Base-by-base conservation (phyloP, 306 rosid species). In the Elaeagnus macrophylla region DNA sequence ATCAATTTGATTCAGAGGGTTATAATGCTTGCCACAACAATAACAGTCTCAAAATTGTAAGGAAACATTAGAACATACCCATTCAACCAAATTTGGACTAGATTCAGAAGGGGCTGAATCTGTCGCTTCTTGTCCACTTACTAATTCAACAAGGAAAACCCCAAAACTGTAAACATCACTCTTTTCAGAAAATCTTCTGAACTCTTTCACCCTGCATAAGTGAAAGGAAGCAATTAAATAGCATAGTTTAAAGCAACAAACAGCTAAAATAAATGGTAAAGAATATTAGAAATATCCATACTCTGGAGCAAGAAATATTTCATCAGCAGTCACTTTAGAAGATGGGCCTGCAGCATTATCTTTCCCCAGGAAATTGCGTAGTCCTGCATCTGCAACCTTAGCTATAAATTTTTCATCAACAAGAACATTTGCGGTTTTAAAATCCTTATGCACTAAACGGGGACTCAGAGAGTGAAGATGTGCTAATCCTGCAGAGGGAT, bases 311-410 rank as follows among this genome's bases (percentile, higher is more conserved):
- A 83, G 94, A 69, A 89, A 89, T 67, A 75, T 78, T 61, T 81
- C 85, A 63, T 89, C 94, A 10, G 78, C 71, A 54, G 60, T 46
- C 62, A 65, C 82, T 79, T 73, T 88, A 61, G 97, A 86, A 43
- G 94, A 86, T 19, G 97, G 52, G 60, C 89, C 84, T 17, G 85
- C 89, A 58, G 53, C 50, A 37, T 75, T 84, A 46, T 57, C 72
- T 77, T 85, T 81, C 70, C 90, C 83, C 3, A 89, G 68, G 72
- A 89, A 84, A 67, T 89, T 79, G 18, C 72, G 76, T 48, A 81
- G 78, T 61, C 94, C 94, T 9, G 97, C 90, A 63, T 89, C 97
- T n/a, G 97, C 94, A 42, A 89, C 95, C 77, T 86, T 89, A 61
- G 97, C 71, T 52, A 70, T 75, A 72, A 81, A 81, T 62, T 77